Evolutionary conservation across 495 filamentous ascomycete genomes (phyloP).

Genomic region (Xylaria grammica): DNA sequence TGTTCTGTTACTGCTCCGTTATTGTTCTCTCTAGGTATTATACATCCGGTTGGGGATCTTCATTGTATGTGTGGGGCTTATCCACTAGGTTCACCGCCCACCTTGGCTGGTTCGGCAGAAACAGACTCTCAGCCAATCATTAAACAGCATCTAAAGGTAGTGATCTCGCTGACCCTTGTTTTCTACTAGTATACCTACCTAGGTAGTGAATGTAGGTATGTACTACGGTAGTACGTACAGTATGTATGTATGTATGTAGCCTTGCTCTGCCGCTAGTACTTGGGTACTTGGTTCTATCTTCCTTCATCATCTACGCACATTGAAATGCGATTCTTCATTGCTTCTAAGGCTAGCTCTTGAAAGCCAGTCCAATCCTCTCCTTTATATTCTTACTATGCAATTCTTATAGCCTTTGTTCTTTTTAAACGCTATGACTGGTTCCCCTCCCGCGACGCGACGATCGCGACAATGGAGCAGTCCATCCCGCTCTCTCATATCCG

Average conservation of each 20-base stretch:
- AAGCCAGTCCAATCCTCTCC: neutral
- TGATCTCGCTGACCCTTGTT: neutral
- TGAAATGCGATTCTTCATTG: neutral
- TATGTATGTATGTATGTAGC: too few species aligned
- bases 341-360: constrained; percentile 1
- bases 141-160: too few species aligned
- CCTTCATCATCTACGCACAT: neutral
- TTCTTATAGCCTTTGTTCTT: constrained; percentile 10
- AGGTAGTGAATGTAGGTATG: too few species aligned
- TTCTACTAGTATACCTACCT: neutral
- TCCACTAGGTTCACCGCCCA: too few species aligned
- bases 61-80: neutral
- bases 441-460: constrained; percentile 41
- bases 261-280: neutral
- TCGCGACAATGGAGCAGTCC: constrained; percentile 45
- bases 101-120: neutral
- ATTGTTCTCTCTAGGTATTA: neutral
- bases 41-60: neutral
- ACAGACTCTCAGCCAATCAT: neutral
- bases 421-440: constrained; percentile 41
- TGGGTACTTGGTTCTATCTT: neutral
- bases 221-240: too few species aligned
- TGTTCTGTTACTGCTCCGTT: too few species aligned
- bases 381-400: constrained; percentile 18
- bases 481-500: constrained; percentile 39